These are phyloP conservation scores for Crithidia mellificae DNA, from an alignment of 208 protist species.

Conservation along the genomic window DNA sequence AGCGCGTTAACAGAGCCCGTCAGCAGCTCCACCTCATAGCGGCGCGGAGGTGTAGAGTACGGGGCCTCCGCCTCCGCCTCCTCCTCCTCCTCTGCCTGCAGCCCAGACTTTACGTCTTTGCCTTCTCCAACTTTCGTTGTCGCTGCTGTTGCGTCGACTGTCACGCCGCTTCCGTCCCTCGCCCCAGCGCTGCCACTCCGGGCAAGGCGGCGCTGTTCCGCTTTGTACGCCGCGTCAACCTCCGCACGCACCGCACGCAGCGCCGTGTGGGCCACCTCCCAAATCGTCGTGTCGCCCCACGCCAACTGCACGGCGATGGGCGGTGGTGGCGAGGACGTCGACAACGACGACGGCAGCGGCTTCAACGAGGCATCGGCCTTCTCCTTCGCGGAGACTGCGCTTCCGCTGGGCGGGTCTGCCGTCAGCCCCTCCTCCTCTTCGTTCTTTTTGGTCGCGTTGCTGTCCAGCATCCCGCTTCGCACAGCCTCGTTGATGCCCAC, in stretches of 20 bases:
- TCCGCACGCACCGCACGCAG: conserved; percentile 34
- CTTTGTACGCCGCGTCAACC: conserved; percentile 28
- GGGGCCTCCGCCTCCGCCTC: conserved; percentile 22
- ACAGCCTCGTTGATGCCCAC: conserved; percentile 23
- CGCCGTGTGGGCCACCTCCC: conserved; percentile 41
- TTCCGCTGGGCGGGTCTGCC: too few species aligned
- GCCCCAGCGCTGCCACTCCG: not conserved
- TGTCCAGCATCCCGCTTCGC: not conserved
- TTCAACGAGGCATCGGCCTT: too few species aligned
- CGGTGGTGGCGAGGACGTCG: not conserved
- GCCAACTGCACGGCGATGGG: conserved; percentile 45
- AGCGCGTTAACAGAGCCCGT: conserved; percentile 38
- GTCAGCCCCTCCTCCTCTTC: not conserved
- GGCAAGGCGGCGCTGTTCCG: not conserved
- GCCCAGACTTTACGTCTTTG: not conserved
- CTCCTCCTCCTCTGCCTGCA: not conserved
- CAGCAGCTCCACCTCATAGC: conserved; percentile 56
- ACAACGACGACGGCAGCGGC: not conserved
- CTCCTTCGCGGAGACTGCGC: too few species aligned
- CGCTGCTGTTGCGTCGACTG: too few species aligned
- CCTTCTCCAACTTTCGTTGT: not conserved
- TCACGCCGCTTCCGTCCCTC: too few species aligned
- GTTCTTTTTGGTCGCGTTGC: not conserved
- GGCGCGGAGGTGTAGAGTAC: conserved; percentile 27
- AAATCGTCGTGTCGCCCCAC: conserved; percentile 62